Evolutionary conservation across 805 yeast genomes (phyloP), one percentile per base, ranked within the genome.

Genomic region (Candida parachauliodes): DNA sequence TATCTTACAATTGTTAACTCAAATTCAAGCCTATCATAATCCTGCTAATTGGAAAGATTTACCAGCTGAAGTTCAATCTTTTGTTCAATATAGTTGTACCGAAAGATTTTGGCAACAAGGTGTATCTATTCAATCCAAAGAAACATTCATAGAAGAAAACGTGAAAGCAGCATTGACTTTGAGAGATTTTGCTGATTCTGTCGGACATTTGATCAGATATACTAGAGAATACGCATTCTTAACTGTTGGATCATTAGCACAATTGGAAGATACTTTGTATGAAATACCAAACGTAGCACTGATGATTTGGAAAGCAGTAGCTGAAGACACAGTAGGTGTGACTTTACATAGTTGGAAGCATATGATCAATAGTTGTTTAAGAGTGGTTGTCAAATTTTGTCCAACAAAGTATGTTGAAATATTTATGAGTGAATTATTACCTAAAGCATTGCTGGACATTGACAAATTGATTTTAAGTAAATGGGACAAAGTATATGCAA

Each of bases 71-170:
- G 98, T 93, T 1, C 96, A 87, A 57, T 72, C 91, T 1, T 91
- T 94, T 67, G 96, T 91, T n/a, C 76, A 77, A 46, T 83, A 87
- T 50, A 83, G 94, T 43, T 83, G 94, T 34, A 79, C 82, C 55
- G 99, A 93, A 64, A 72, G 98, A 51, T 93, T 93, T 58, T 93
- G 99, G 99, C 98, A 94, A 55, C 95, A 88, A 43, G 98, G 98
- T 12, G 94, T 95, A 16, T 86, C 96, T 1, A 84, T 86, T 41
- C 95, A 93, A 60, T 81, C 95, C 2, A 83, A 87, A 51, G 98
- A 93, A 55, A 88, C 93, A 23, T 94, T 93, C 49, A 82, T 93
- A 45, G 95, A 86, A 55, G 98, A 93, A 55, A 88, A 81, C 51
- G 95, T 87, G 41, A 88, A 84, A 55, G 98, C 98, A 0, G 87